Evolutionary conservation across 805 yeast genomes (phyloP), one percentile per base, ranked within the genome.

Genomic region (Blastobotrys americana): DNA sequence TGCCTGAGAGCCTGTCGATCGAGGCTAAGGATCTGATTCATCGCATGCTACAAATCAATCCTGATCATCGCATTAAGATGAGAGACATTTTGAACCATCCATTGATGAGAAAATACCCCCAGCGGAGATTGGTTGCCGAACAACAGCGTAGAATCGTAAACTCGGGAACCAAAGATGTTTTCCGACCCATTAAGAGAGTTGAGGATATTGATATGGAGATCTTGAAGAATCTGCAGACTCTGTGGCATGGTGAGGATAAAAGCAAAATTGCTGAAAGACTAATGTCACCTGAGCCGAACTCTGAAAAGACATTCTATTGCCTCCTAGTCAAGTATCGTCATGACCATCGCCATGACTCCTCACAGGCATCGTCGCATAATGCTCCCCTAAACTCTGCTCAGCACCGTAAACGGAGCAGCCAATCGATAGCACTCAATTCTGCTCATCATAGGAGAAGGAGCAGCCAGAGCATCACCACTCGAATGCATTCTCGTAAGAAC

Each of bases 21-120:
- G 96, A 93, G 54, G 97, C 98, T 3, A 80, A 78, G 58, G 96
- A 93, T 64, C 73, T 93, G 51, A 83, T 93, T 43, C 66, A 79
- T 49, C 72, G 73, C 50, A 93, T 93, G 84, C 72, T 93, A 46
- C 77, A 77, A 19, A 94, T 89, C 3, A 78, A 88, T 52, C 97
- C 98, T 13, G 69, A 65, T 21, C 73, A 78, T 34, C 76, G 98
- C 65, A 88, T 93, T 51, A 74, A 80, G 34, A 84, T 94, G 48
- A 76, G 75, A 46, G 84, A 80, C 40, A 85, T 93, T 45, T 66
- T 86, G 48, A 70, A 63, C 20, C 98, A 93, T 66, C 96, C 97
- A 2, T 67, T 93, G 37, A 66, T 93, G 51, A 74, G 70, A 36
- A 87, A 87, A 64, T 87, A 93, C 55, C 65, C 68, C 5, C 37